A percentile compares a stretch with the other conserved stretches of the same genome.
Evolutionary conservation across 345 rosid genomes (phyloP).

Genomic region (Populus nigra): DNA sequence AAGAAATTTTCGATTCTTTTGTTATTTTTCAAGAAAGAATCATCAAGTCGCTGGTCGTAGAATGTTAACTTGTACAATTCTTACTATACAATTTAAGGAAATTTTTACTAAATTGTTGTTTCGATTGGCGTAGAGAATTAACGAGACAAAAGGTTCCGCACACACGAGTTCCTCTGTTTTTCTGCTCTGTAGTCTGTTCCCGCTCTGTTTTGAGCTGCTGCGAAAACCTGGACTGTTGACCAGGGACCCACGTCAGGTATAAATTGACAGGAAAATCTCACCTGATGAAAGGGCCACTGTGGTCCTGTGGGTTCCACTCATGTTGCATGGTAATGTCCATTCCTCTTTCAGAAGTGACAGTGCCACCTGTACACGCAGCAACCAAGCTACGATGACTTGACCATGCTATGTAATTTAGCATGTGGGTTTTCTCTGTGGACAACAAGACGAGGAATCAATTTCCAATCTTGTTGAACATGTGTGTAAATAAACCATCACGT

Average conservation of each 20-base stretch:
- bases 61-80: background rate
- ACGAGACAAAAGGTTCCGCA: background rate
- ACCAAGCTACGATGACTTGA: background rate
- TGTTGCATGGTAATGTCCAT: too few species aligned
- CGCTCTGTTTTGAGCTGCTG: background rate
- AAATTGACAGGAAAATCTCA: background rate
- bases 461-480: background rate
- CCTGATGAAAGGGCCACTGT: conserved; percentile 3
- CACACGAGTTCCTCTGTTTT: background rate
- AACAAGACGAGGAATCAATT: background rate
- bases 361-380: background rate
- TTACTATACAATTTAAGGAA: background rate
- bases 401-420: background rate
- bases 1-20: background rate
- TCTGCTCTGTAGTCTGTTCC: background rate
- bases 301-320: background rate
- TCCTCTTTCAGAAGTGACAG: too few species aligned
- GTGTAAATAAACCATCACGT: background rate
- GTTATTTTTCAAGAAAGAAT: conserved; percentile 2
- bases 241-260: background rate
- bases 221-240: background rate
- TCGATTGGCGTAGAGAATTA: background rate
- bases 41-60: background rate
- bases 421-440: background rate
- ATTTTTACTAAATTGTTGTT: background rate